A percentile compares a stretch with the other conserved stretches of the same genome.
phyloP scores from a whole-genome alignment of 768 basidiomycete species.

The Lactarius evosmus region DNA sequence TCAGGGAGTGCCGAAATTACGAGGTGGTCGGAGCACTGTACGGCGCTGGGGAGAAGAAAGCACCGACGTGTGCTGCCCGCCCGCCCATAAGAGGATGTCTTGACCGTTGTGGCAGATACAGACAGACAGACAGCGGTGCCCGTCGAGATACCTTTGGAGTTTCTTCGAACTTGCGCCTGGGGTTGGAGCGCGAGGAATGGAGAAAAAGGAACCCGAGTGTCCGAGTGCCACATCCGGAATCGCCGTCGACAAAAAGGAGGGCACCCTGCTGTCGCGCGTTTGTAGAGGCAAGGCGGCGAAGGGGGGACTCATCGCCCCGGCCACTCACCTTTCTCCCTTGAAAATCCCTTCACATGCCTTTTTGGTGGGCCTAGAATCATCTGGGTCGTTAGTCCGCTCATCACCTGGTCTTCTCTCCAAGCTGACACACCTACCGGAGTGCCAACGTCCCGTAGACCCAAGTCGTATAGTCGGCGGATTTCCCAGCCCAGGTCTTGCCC shows the following conservation, averaged over 20 bases:
- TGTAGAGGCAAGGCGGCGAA: not conserved
- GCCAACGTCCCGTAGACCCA: not conserved
- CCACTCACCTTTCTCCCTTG: not conserved
- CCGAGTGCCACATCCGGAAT: constrained; percentile 14
- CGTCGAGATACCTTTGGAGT: constrained; percentile 1
- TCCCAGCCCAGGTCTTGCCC: not conserved
- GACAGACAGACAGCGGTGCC: not conserved
- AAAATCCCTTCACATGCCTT: constrained; percentile 1
- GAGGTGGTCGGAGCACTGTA: not conserved
- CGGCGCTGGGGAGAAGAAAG: not conserved
- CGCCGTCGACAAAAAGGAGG: not conserved
- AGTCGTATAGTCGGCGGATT: not conserved
- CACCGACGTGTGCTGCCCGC: not conserved
- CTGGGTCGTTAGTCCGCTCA: not conserved
- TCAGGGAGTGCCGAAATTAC: not conserved
- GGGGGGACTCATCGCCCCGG: not conserved
- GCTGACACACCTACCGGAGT: not conserved
- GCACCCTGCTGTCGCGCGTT: not conserved
- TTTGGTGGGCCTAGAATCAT: not conserved
- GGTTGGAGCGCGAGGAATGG: constrained; percentile 17
- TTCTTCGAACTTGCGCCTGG: not conserved
- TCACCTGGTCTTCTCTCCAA: not conserved
- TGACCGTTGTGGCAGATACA: not conserved
- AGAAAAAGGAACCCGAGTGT: constrained; percentile 7
- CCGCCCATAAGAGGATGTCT: not conserved